A percentile compares a stretch with the other conserved stretches of the same genome.
Conservation (phyloP, 495 filamentous ascomycete genomes). For the Talaromyces stipitatus region DNA sequence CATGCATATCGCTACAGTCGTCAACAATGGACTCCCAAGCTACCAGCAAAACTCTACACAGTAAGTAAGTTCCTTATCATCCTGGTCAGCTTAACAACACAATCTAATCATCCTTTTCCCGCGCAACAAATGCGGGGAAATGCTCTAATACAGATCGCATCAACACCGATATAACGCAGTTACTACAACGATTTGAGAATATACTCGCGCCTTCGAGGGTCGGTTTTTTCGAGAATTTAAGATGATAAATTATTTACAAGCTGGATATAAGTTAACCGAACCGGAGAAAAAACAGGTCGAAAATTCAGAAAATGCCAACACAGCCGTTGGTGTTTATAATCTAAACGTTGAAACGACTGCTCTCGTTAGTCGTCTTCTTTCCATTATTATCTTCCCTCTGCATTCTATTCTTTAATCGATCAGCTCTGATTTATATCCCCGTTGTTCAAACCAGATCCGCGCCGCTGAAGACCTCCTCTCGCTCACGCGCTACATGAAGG, state of each 20-base stretch:
- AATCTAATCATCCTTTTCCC: background rate
- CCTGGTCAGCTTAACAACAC: background rate
- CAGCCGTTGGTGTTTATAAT: constrained; percentile 52
- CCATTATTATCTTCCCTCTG: background rate
- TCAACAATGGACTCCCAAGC: constrained; percentile 31
- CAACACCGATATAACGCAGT: constrained; percentile 43
- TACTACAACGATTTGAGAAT: constrained; percentile 55
- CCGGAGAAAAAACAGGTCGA: constrained; percentile 21
- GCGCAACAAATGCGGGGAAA: constrained; percentile 8
- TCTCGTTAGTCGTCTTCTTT: constrained; percentile 39
- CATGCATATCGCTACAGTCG: too few relatives aligned
- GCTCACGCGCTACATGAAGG: constrained; percentile 58
- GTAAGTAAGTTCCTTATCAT: constrained; percentile 22
- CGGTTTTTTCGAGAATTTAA: constrained; percentile 6
- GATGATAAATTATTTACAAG: background rate
- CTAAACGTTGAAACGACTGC: constrained; percentile 58
- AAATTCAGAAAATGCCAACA: constrained; percentile 29
- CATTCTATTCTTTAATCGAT: background rate
- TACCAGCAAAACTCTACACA: constrained; percentile 29
- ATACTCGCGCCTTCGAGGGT: constrained; percentile 53
- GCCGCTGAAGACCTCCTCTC: constrained; percentile 58
- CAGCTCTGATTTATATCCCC: background rate
- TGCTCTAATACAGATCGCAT: constrained; percentile 37
- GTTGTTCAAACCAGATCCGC: constrained; percentile 39
- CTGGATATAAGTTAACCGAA: constrained; percentile 2